Evolutionary conservation across 139 green algal species (phyloP).

Genomic region (Closterium sp.): DNA sequence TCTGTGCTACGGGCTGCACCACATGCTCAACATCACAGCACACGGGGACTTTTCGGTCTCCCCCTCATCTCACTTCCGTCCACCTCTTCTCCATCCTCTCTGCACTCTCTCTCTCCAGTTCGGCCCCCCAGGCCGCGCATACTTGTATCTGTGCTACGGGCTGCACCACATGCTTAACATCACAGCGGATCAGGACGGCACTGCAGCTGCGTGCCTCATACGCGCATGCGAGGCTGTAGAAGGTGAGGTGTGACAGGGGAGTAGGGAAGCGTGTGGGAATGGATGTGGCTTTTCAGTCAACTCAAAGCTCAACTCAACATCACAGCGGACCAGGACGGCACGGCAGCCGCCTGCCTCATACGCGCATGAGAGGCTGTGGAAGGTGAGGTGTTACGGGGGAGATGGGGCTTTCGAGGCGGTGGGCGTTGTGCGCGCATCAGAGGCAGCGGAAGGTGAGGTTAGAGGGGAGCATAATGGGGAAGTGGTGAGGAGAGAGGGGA

Average conservation of each 20-base stretch:
- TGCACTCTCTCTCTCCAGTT: slow-evolving; percentile 15
- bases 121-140: slow-evolving; percentile 16
- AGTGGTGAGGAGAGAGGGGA: no score
- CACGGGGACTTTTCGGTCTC: background rate
- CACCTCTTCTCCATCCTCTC: background rate
- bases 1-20: background rate
- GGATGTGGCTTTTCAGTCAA: no score
- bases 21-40: background rate
- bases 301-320: no score
- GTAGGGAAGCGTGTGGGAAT: background rate
- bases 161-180: slow-evolving; percentile 51
- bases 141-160: slow-evolving; percentile 54
- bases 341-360: slow-evolving; percentile 28
- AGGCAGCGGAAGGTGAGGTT: no score
- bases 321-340: background rate
- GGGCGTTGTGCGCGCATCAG: no score
- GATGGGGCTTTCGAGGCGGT: no score
- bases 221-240: slow-evolving; percentile 31
- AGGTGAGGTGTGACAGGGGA: background rate
- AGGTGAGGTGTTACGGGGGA: background rate
- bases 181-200: slow-evolving; percentile 2
- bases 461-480: no score
- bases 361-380: slow-evolving; percentile 25
- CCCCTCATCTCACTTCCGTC: background rate
- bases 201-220: slow-evolving; percentile 40